phyloP scores from a whole-genome alignment of 345 rosid species.

The Corymbia maculata region DNA sequence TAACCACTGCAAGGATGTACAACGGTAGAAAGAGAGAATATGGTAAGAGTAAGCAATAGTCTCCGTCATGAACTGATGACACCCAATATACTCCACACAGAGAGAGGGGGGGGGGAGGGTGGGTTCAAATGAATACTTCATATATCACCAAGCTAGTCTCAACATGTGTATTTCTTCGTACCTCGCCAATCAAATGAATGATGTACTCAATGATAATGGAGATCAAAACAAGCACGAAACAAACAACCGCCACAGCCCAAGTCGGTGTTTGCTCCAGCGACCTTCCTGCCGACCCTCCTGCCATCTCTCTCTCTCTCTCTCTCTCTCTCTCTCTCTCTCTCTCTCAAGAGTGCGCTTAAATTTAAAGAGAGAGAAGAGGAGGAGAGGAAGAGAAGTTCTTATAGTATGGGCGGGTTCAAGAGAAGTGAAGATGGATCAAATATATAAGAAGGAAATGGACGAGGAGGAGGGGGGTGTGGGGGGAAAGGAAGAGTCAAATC shows the following conservation, averaged over 20 bases:
- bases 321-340: neutral
- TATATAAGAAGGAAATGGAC: neutral
- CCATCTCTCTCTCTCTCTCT: neutral
- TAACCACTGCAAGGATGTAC: neutral
- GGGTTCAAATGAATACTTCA: neutral
- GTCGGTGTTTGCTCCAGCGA: slow-evolving; percentile 27
- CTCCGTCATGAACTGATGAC: neutral
- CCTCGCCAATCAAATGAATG: slow-evolving; percentile 21
- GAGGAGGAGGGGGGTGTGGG: neutral
- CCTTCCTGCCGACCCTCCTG: neutral
- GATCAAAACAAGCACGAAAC: slow-evolving; percentile 18
- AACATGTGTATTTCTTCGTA: neutral
- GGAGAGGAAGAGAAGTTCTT: neutral
- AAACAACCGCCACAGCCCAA: slow-evolving; percentile 41
- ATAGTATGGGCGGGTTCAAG: neutral
- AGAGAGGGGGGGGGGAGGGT: neutral
- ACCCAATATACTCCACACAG: neutral
- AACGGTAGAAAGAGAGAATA: neutral
- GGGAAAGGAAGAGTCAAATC: neutral
- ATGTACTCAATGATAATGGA: slow-evolving; percentile 25
- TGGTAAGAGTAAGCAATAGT: neutral
- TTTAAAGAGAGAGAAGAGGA: neutral
- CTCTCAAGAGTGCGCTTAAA: neutral
- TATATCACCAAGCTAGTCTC: neutral
- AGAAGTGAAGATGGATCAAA: neutral